phyloP scores from a whole-genome alignment of 1,139 yeast species.

The Scheffersomyces quercinus region DNA sequence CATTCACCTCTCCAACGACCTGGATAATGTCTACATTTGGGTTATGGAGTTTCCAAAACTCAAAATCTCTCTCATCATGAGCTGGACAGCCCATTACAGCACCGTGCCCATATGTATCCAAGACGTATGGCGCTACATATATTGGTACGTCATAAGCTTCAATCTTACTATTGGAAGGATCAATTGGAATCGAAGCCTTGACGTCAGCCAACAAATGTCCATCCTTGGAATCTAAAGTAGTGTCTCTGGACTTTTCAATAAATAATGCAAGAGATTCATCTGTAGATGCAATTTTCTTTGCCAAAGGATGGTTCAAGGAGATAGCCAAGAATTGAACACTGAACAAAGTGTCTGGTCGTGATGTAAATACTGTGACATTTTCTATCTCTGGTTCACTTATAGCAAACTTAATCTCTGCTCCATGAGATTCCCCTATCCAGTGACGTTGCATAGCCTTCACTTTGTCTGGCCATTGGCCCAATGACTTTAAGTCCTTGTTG shows the following conservation, averaged over 20 bases:
- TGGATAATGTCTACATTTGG: slow-evolving; percentile 43
- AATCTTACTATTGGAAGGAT: slow-evolving; percentile 20
- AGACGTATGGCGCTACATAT: slow-evolving; percentile 87
- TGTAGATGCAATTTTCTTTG: slow-evolving; percentile 29
- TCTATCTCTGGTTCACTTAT: slow-evolving; percentile 13
- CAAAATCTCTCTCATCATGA: slow-evolving; percentile 81
- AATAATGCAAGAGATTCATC: slow-evolving; percentile 49
- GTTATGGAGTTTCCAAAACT: slow-evolving; percentile 70
- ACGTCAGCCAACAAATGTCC: slow-evolving; percentile 58
- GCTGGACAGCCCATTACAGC: slow-evolving; percentile 99
- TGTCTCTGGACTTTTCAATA: slow-evolving; percentile 33
- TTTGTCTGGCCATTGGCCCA: slow-evolving; percentile 81
- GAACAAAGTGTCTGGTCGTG: slow-evolving; percentile 85
- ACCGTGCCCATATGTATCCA: slow-evolving; percentile 80
- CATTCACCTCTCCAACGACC: slow-evolving; percentile 42
- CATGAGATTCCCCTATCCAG: slow-evolving; percentile 90
- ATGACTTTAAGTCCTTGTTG: slow-evolving; percentile 56
- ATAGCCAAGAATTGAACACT: slow-evolving; percentile 83
- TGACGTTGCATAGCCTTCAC: slow-evolving; percentile 88
- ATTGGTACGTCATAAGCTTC: slow-evolving; percentile 55
- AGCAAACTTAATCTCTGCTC: slow-evolving; percentile 65
- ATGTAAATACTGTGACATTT: slow-evolving; percentile 64
- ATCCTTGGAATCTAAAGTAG: slow-evolving; percentile 54
- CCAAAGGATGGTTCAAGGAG: slow-evolving; percentile 69
- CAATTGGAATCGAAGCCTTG: slow-evolving; percentile 63